Base-by-base conservation (phyloP, 495 filamentous ascomycete species). In the Talaromyces trachyspermus region DNA sequence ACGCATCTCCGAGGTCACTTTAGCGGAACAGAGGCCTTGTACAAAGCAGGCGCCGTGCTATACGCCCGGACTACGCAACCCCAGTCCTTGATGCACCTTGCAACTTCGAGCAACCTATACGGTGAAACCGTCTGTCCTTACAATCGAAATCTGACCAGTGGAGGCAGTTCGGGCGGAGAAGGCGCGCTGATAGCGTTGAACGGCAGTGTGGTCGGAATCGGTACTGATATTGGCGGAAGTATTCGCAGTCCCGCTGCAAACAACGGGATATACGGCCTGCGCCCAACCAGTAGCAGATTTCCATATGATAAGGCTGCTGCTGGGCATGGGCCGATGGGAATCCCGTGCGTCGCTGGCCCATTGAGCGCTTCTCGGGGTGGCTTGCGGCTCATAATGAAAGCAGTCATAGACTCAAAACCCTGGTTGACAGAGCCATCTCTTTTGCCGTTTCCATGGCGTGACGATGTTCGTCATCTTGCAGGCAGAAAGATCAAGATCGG, bases 371-470 rank as follows among this genome's bases (percentile, higher is more conserved):
- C 65, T 46, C 60, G 83, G 2, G 71, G 63, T 25, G 81, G 74
- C 6, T 53, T 81, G 8, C 69, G 69, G 37, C 50, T 82, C 3
- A 83, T 84, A 48, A 78, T 78, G 54, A 74, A 72, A 44, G 64
- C 65, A 0, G 52, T 81, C 25, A 54, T 80, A 22, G 62, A 62
- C 50, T 61, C 57, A 5, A 63, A 76, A 48, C 76, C 80, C 0
- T 82, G 78, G 78, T 44, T 69, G 10, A 60, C 46, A 3, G 76
- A 82, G 24, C 51, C 55, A 7, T 45, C 42, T 17, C 44, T 48
- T 8, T n/a, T 49, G 4, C 53, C 52, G 12, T 49, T 58, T 12
- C 49, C 49, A 2, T 56, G 53, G 50, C 43, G 54, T 50, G 20
- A 62, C 56, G 1, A 53, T 72, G 17, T 57, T 65, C 33, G 56